Conservation (phyloP, 768 basidiomycete genomes). For the Naematelia encephala region DNA sequence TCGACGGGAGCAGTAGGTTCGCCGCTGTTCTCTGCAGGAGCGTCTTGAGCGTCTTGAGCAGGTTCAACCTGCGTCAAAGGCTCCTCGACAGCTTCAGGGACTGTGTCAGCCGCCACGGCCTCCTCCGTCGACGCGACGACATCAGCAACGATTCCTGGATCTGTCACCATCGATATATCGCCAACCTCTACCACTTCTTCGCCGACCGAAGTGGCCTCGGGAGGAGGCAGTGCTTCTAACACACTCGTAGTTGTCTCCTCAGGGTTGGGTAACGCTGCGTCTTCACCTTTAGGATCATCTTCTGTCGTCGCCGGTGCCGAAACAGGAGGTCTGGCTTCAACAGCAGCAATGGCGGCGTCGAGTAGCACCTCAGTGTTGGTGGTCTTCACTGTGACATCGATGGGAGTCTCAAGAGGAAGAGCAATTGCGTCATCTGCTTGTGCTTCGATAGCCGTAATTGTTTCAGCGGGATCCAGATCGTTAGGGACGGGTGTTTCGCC, state of each 20-base stretch:
- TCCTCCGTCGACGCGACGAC: neutral
- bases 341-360: neutral
- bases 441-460: neutral
- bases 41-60: neutral
- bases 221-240: neutral
- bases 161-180: constrained; percentile 23
- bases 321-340: neutral
- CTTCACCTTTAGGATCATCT: neutral
- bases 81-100: neutral
- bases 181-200: constrained; percentile 5
- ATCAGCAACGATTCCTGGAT: constrained; percentile 4
- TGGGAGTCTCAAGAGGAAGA: neutral
- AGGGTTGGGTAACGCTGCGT: neutral
- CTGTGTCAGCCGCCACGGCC: constrained; percentile 4
- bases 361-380: neutral
- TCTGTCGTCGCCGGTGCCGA: neutral
- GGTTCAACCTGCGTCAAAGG: neutral
- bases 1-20: constrained; percentile 3
- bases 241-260: neutral
- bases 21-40: constrained; percentile 2
- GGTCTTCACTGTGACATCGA: neutral
- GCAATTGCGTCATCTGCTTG: neutral
- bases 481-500: neutral
- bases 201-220: neutral
- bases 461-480: neutral